These are phyloP conservation scores for Thymus mandschuricus DNA, from an alignment of 257 asterid genomes.

Conservation along the genomic window DNA sequence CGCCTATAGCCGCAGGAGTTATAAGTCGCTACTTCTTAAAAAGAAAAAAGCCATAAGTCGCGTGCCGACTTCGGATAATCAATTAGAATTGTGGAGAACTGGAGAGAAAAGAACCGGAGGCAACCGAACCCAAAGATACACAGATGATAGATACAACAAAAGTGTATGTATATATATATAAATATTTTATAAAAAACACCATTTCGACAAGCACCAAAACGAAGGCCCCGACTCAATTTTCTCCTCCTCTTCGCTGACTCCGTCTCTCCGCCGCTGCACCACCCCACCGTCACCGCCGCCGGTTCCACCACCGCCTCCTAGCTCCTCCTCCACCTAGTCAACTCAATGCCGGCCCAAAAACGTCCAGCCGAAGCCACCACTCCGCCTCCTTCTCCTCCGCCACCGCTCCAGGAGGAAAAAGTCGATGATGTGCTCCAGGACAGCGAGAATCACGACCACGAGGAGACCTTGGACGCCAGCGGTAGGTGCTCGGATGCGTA, in stretches of 20 bases:
- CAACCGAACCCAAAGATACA: conserved; percentile 30
- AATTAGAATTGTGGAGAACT: conserved; percentile 22
- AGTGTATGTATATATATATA: not conserved
- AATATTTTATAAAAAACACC: conserved; percentile 13
- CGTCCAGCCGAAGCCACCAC: conserved; percentile 54
- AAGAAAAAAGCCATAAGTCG: conserved; percentile 8
- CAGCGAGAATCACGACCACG: conserved; percentile 55
- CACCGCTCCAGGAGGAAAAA: conserved; percentile 48
- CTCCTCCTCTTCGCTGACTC: conserved; percentile 42
- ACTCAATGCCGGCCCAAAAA: conserved; percentile 86
- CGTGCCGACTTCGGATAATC: not conserved
- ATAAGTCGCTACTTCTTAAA: too few relatives aligned
- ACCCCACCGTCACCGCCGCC: conserved; percentile 48
- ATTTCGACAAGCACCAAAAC: conserved; percentile 33
- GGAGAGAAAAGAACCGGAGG: conserved; percentile 32
- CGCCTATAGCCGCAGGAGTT: too few relatives aligned
- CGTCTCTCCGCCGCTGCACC: conserved; percentile 37
- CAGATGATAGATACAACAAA: conserved; percentile 19
- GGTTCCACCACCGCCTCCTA: conserved; percentile 32
- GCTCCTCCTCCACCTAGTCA: conserved; percentile 40
- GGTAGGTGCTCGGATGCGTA: conserved; percentile 44
- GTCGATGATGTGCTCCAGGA: conserved; percentile 53
- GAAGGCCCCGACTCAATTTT: conserved; percentile 35
- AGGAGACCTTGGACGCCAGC: conserved; percentile 41
- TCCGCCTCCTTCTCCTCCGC: conserved; percentile 56